Conservation (phyloP, 768 basidiomycete genomes). For the Phylloporus rhodoxanthus region DNA sequence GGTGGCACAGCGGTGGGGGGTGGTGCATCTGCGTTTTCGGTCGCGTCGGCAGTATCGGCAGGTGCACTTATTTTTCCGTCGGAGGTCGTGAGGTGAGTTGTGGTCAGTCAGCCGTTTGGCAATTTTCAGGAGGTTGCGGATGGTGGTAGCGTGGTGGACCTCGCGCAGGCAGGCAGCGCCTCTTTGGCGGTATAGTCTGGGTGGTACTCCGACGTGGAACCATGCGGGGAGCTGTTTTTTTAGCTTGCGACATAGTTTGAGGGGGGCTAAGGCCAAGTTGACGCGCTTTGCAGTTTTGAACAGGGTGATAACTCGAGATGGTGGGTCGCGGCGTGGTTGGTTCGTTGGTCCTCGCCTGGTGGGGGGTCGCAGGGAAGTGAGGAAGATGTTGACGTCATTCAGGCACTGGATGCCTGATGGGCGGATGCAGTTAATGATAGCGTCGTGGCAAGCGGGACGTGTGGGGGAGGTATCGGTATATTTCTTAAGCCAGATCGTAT, state of each 20-base stretch:
- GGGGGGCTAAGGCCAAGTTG: background rate
- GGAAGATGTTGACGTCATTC: background rate
- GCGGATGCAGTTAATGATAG: background rate
- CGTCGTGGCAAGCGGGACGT: background rate
- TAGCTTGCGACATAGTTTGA: background rate
- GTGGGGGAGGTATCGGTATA: background rate
- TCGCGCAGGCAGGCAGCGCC: background rate
- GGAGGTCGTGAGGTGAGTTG: background rate
- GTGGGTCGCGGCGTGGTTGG: background rate
- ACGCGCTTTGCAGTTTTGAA: background rate
- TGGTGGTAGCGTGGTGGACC: background rate
- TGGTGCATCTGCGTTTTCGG: background rate
- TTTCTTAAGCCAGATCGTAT: background rate
- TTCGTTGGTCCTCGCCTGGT: no score
- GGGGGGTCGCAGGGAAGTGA: background rate
- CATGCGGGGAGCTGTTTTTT: conserved; percentile 1
- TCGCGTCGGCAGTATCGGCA: background rate
- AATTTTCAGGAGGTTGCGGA: background rate
- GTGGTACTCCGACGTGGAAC: background rate
- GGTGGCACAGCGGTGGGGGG: background rate
- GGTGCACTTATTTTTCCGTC: background rate
- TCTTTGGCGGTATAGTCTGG: background rate
- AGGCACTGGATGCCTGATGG: background rate
- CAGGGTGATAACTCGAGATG: background rate
- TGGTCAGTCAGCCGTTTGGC: no score